Percentiles rank a stretch among this genome's conserved stretches.
phyloP scores from a whole-genome alignment of 352 stramenopile species.

The Globisporangium mamillatum region DNA sequence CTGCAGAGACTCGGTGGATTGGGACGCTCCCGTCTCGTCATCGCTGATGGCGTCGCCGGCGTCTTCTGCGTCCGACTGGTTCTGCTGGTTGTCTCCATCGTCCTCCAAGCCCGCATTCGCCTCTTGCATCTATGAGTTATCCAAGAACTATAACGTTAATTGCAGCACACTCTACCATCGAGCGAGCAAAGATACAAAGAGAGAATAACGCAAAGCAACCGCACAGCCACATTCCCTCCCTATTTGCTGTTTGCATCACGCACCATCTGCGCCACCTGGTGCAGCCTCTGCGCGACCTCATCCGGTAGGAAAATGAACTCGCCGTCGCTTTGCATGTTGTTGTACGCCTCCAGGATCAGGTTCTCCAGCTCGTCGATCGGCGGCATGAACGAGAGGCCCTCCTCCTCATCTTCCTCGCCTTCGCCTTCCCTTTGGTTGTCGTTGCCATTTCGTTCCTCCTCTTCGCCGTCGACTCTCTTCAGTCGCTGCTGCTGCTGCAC shows the following conservation, averaged over 20 bases:
- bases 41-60: background rate
- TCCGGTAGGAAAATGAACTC: conserved; percentile 75
- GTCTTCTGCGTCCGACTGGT: background rate
- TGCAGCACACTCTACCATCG: background rate
- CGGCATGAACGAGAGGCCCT: conserved; percentile 26
- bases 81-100: background rate
- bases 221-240: background rate
- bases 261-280: conserved; percentile 55
- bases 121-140: background rate
- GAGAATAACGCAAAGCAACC: background rate
- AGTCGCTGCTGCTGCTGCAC: background rate
- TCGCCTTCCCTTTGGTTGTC: conserved; percentile 1
- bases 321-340: conserved; percentile 80
- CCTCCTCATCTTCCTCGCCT: conserved; percentile 18
- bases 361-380: conserved; percentile 57
- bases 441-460: background rate
- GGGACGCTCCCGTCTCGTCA: conserved; percentile 18
- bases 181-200: background rate
- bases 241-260: conserved; percentile 10
- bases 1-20: conserved; percentile 16
- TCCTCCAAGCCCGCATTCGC: background rate
- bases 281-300: conserved; percentile 64
- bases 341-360: conserved; percentile 78
- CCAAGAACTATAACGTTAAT: background rate
- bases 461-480: background rate